Conservation (phyloP, 768 basidiomycete species). For the Tephrocybe sp. region DNA sequence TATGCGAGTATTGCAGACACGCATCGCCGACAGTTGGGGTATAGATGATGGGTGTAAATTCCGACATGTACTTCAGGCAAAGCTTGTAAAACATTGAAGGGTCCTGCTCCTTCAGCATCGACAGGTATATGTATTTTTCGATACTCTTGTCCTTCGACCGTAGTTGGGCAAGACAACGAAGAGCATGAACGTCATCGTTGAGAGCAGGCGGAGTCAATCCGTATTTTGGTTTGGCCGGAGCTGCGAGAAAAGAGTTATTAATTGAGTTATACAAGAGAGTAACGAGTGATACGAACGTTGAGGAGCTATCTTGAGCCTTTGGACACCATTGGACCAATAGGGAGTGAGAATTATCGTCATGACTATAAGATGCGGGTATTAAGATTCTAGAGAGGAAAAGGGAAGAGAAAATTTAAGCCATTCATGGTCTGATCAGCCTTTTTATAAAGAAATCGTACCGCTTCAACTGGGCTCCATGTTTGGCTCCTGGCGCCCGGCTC, state of each 20-base stretch:
- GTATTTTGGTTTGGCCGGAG: constrained; percentile 40
- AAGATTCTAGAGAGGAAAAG: constrained; percentile 1
- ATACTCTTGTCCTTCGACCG: constrained; percentile 72
- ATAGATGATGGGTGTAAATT: constrained; percentile 80
- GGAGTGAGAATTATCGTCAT: constrained; percentile 72
- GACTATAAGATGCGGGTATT: constrained; percentile 8
- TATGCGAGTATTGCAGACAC: constrained; percentile 80
- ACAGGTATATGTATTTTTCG: constrained; percentile 86
- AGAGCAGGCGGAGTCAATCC: constrained; percentile 66
- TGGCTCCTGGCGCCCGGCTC: constrained; percentile 8
- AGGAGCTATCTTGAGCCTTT: constrained; percentile 63
- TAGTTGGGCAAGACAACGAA: constrained; percentile 68
- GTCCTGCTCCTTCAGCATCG: constrained; percentile 71
- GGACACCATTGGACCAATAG: constrained; percentile 68
- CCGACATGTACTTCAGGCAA: constrained; percentile 69
- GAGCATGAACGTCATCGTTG: constrained; percentile 48
- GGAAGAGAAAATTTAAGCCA: constrained; percentile 1
- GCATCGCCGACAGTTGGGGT: constrained; percentile 94
- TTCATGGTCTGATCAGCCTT: neutral
- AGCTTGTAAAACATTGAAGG: constrained; percentile 77
- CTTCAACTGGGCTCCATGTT: constrained; percentile 14
- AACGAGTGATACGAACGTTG: constrained; percentile 44
- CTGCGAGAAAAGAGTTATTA: constrained; percentile 27
- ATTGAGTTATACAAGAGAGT: constrained; percentile 4
- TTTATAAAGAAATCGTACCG: constrained; percentile 12